Evolutionary conservation across 1,139 yeast genomes (phyloP).

Genomic region (Blastobotrys elegans): DNA sequence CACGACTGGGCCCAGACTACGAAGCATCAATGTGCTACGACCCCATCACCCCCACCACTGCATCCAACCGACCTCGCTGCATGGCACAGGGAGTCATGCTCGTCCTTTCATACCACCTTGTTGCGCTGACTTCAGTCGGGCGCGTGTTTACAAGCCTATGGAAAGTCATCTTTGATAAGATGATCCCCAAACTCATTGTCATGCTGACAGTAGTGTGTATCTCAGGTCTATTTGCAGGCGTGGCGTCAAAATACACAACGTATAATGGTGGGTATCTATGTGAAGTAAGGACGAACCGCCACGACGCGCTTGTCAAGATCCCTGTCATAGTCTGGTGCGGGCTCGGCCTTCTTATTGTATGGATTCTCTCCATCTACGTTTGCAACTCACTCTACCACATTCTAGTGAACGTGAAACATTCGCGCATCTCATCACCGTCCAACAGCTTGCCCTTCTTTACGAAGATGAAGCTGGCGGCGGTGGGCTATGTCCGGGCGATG

Average conservation of each 20-base stretch:
- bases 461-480: slow-evolving; percentile 3
- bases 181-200: slow-evolving; percentile 15
- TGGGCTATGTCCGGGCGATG: slow-evolving; percentile 15
- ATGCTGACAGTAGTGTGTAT: slow-evolving; percentile 12
- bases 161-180: slow-evolving; percentile 15
- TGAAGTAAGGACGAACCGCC: not conserved
- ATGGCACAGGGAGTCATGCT: slow-evolving; percentile 19
- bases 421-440: slow-evolving; percentile 2
- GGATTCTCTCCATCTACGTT: slow-evolving; percentile 14
- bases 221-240: slow-evolving; percentile 17
- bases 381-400: slow-evolving; percentile 10
- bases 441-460: not conserved
- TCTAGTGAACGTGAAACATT: slow-evolving; percentile 6
- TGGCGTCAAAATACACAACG: slow-evolving; percentile 10
- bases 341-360: slow-evolving; percentile 13
- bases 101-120: slow-evolving; percentile 18
- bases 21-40: slow-evolving; percentile 6
- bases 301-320: slow-evolving; percentile 5
- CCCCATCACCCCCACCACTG: slow-evolving; percentile 13
- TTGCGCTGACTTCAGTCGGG: slow-evolving; percentile 16
- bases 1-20: not conserved
- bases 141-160: slow-evolving; percentile 16
- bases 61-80: slow-evolving; percentile 13
- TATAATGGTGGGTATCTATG: slow-evolving; percentile 12
- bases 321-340: slow-evolving; percentile 12